Evolutionary conservation across 2,329 filamentous ascomycete species (phyloP).

Genomic region (Ceratocystis harringtonii): DNA sequence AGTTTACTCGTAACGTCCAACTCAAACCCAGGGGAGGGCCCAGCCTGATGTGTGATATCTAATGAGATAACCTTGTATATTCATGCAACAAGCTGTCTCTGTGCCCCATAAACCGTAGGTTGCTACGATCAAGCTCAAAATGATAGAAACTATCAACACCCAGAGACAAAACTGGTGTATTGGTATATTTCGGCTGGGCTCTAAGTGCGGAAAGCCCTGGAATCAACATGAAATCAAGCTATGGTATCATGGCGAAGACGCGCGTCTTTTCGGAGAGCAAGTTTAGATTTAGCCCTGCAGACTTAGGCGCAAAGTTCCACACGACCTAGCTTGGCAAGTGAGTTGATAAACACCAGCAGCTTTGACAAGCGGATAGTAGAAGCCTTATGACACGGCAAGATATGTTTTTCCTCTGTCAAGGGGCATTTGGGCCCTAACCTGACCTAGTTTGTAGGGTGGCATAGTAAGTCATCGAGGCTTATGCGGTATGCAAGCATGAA

Average conservation of each 20-base stretch:
- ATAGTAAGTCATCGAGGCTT: background rate
- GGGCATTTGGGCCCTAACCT: background rate
- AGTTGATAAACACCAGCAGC: too few species aligned
- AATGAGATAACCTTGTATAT: background rate
- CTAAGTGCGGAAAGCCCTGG: background rate
- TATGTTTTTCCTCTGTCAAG: background rate
- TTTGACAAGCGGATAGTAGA: too few species aligned
- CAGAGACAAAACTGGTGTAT: background rate
- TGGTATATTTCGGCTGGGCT: background rate
- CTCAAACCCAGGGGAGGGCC: background rate
- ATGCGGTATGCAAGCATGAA: background rate
- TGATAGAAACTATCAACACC: too few species aligned
- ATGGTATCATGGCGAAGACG: background rate
- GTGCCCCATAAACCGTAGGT: background rate
- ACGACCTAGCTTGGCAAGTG: too few species aligned
- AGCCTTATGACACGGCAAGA: background rate
- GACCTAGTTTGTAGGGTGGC: background rate
- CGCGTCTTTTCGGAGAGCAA: conserved; percentile 2
- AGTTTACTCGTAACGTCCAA: background rate
- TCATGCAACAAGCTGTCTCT: background rate
- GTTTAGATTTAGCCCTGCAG: background rate
- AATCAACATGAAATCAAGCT: background rate
- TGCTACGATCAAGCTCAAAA: too few species aligned
- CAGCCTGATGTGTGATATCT: background rate
- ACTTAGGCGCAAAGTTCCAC: background rate